Evolutionary conservation across 192 early-diverging fungal genomes (phyloP), one percentile per base, ranked within the genome.

Genomic region (Rhizoclosmatium sp.): DNA sequence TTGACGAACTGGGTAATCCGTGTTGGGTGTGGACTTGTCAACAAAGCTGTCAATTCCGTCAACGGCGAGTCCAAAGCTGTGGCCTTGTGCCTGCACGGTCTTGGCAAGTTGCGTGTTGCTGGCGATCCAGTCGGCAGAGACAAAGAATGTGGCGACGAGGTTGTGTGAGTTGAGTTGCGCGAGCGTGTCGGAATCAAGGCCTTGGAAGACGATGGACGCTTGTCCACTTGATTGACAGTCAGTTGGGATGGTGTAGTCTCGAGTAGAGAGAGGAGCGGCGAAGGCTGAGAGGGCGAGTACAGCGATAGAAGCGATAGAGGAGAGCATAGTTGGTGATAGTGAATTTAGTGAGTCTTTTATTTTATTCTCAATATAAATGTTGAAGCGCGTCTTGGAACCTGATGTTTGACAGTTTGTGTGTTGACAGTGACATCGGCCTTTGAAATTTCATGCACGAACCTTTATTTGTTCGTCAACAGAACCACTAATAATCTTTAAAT

Each of bases 91-190:
- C 9, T 45, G n/a, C 31, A 42, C 67, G 4, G 4, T 4, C 16
- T n/a, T 7, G 46, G 46, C 47, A n/a, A 69, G 39, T 4, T 69
- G 10, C 10, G 19, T 9, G 67, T 69, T 69, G 39, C 12, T 21
- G 7, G 12, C 31, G 31, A 45, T 42, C 67, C 67, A 69, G 21
- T 7, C 46, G 14, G 67, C 31, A 21, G 19, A 19, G n/a, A 69
- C 12, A 47, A 69, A 69, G 44, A 69, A 69, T 23, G 67, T 69
- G 19, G 67, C 67, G 39, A 14, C 9, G 46, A 69, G 31, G 44
- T 69, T 47, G 31, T 45, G 4, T 0, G 39, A 14, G 4, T 23
- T 12, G 19, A 69, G 67, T 14, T 12, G 10, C 19, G 4, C 21
- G 31, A 69, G 46, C 9, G 21, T 47, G 46, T 69, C 45, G 10